Base-by-base conservation (phyloP, 2,329 filamentous ascomycete genomes). In the Aspergillus hiratsukae region DNA sequence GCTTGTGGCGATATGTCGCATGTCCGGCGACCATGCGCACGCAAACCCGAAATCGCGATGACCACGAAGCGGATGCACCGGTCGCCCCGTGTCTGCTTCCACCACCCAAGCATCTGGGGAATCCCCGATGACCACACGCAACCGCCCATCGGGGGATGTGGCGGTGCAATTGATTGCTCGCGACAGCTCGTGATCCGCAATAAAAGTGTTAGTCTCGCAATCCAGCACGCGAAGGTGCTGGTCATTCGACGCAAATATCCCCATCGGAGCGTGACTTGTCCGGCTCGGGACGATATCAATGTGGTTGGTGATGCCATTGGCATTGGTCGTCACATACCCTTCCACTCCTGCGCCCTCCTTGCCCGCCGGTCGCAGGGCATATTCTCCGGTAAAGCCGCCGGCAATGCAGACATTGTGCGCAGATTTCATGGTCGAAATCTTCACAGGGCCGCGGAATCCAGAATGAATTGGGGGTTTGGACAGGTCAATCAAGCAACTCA, bases 161-260 rank as follows among this genome's bases (percentile, higher is more conserved):
- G 74, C 71, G 19, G 76, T 76, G 65, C 76, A 78, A 56, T 78
- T 78, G 52, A 78, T 71, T 23, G 73, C 71, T 10, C 70, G 71
- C 11, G 69, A 68, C 21, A 76, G 71, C 41, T 67, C 67, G 51
- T 77, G 71, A 29, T 69, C 68, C 17, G 66, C 64, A 10, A 72
- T 53, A 55, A 78, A 76, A 25, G 67, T 69, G 60, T 77, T 75
- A 4, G 73, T 81, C 35, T 70, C 72, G 63, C 78, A 78, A 64
- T 86, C 82, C 29, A 86, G 74, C 28, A 81, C 69, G 8, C 82
- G 81, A 11, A 85, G 69, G 43, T 78, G 77, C 43, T 75, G 69
- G 66, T 86, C 83, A 63, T 86, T 86, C 3, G 82, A 84, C 61
- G 80, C 80, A 59, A 86, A 81, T 2, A 81, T 77, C 2, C 80